Evolutionary conservation across 768 basidiomycete genomes (phyloP), one percentile per base, ranked within the genome.

Genomic region (Gelatoporia subvermispora): DNA sequence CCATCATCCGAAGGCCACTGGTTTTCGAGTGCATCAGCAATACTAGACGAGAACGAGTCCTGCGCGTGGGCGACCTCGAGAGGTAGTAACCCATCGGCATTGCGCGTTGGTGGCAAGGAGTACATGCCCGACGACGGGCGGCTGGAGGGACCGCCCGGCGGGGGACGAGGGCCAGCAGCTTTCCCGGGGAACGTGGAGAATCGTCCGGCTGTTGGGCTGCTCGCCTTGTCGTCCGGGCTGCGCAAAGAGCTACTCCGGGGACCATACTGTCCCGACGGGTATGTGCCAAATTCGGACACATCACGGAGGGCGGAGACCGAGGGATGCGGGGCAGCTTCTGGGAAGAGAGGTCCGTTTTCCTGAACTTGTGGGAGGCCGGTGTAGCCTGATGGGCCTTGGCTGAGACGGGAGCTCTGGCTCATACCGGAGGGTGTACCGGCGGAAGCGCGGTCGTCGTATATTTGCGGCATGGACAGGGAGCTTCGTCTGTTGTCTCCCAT

Each of bases 171-270:
- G 1, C 63, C 58, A 62, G 56, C 48, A 7, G 65, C 62, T 50
- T 78, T 74, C 16, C 76, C 73, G 0, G 84, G 85, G 65, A 87
- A 79, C 1, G 87, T 88, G 21, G 82, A 81, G 57, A 85, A 88
- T 15, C 80, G 73, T 0, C 75, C 76, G 1, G 75, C 75, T 9
- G 56, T 55, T 2, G 57, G 45, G n/a, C 47, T 45, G 2, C 43
- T 3, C 37, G 51, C 52, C 15, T 50, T 38, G 24, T 48, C 35
- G 13, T 53, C 50, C 16, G 51, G 35, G 35, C 43, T 40, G 18
- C 51, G 39, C 35, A 61, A 23, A 4, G 61, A 54, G 20, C 42
- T 55, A 13, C 50, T 17, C 4, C 58, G 57, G 4, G 57, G 52
- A 5, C 50, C 25, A 21, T 28, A 56, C 17, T 50, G 31, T 9